Evolutionary conservation across 148 eudicot genomes (phyloP).

Genomic region (Polygonum aviculare): DNA sequence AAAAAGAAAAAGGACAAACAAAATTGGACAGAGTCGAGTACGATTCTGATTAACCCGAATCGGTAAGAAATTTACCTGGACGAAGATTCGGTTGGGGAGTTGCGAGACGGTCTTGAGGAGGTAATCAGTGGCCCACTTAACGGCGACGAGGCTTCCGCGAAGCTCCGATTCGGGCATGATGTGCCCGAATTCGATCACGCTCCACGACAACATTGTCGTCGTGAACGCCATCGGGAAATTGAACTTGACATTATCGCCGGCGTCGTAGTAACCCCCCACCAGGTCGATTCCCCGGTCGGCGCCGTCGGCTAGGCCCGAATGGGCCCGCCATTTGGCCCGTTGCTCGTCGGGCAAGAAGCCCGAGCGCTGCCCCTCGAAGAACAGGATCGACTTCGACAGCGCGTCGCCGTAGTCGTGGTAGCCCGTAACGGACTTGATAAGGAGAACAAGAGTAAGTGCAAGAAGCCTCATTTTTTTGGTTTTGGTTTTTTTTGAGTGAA

Average conservation of each 20-base stretch:
- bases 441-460: background rate
- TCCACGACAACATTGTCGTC: constrained; percentile 91
- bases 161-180: constrained; percentile 52
- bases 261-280: constrained; percentile 83
- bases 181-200: constrained; percentile 78
- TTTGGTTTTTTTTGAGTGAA: background rate
- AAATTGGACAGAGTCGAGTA: too few relatives aligned
- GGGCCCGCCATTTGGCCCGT: constrained; percentile 42
- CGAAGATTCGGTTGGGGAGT: constrained; percentile 57
- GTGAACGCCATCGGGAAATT: constrained; percentile 97
- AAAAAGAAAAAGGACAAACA: too few relatives aligned
- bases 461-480: background rate
- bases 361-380: constrained; percentile 87
- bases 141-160: constrained; percentile 52
- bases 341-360: constrained; percentile 65
- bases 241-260: constrained; percentile 88
- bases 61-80: constrained; percentile 44
- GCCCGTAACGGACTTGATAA: background rate
- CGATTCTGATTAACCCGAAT: too few relatives aligned
- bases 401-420: constrained; percentile 63
- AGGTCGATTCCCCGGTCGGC: constrained; percentile 35
- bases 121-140: constrained; percentile 76
- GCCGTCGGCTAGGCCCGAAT: constrained; percentile 71
- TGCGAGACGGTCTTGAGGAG: constrained; percentile 65
- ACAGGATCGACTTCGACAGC: constrained; percentile 52